These are phyloP conservation scores for Pyronema omphalodes DNA, from an alignment of 495 filamentous ascomycete species.

Conservation along the genomic window DNA sequence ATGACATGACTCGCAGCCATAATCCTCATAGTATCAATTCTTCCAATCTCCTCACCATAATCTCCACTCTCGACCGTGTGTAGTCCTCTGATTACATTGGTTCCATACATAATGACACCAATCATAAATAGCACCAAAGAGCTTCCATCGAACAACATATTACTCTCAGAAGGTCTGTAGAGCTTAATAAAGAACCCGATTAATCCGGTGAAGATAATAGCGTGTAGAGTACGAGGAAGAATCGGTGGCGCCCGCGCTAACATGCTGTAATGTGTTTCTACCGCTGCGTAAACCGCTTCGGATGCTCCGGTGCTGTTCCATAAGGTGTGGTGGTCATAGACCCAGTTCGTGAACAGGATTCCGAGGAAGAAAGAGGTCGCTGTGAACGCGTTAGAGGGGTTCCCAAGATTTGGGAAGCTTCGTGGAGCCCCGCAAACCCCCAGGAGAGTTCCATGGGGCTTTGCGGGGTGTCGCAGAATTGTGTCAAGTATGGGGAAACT, in stretches of 20 bases:
- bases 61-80: conserved; percentile 42
- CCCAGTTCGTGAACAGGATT: conserved; percentile 90
- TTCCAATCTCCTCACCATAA: conserved; percentile 36
- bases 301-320: conserved; percentile 33
- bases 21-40: conserved; percentile 78
- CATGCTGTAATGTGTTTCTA: conserved; percentile 74
- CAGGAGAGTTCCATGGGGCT: neutral
- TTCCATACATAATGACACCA: conserved; percentile 74
- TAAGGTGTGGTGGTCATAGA: conserved; percentile 94
- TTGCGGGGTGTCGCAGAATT: neutral
- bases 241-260: conserved; percentile 73
- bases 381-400: conserved; percentile 23
- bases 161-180: conserved; percentile 75
- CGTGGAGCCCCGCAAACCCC: neutral
- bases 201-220: conserved; percentile 72
- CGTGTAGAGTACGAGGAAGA: conserved; percentile 83
- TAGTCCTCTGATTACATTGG: conserved; percentile 89
- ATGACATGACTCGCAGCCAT: conserved; percentile 94
- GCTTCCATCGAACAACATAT: conserved; percentile 92
- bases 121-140: conserved; percentile 79
- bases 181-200: conserved; percentile 84
- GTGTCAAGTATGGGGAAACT: conserved; percentile 22
- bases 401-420: neutral
- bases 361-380: conserved; percentile 93
- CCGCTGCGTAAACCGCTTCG: conserved; percentile 12